Evolutionary conservation across 805 yeast species (phyloP), one percentile per base, ranked within the genome.

Genomic region (Pichia insulana): DNA sequence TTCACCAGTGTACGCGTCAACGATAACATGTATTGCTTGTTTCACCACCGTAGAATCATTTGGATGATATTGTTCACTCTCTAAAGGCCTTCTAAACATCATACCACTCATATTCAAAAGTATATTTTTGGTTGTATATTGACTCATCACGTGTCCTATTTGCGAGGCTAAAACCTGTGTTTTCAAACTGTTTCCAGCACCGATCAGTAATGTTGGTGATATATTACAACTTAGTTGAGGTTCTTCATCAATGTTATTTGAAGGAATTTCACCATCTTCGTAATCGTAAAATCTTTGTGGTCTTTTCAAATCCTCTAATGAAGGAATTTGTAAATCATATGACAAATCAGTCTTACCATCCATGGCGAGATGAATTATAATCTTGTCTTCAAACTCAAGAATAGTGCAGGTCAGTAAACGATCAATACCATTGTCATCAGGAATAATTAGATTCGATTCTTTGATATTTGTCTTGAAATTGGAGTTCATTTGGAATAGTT

Each of bases 301-400:
- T 3, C 39, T 49, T 17, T 43, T 42, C 10, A 50, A 42, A 30
- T 49, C 54, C 7, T 43, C 40, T 10, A 51, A 13, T 8, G 41
- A 37, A 2, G 61, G 51, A 2, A 57, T 44, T 36, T 66, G 71
- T 9, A 73, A 50, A 43, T 71, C 76, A 46, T 69, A 71, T 0
- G 76, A 65, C 4, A 70, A 63, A 53, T 74, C 78, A 44, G 64
- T 64, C 22, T 69, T 64, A 2, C 76, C 78, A 51, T 72, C 57
- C 38, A 62, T 56, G 30, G 64, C 52, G 8, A 74, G 48, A 30
- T 65, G 63, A 28, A 74, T 41, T 11, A 74, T 55, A 18, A 65
- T 49, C 46, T 67, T 68, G 47, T 74, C 71, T 2, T 54, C 54
- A 25, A 69, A 61, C 26, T 62, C 63, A 3, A 57, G 33, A 2